phyloP scores from a whole-genome alignment of 495 filamentous ascomycete genomes.

The Hyaloscypha variabilis region DNA sequence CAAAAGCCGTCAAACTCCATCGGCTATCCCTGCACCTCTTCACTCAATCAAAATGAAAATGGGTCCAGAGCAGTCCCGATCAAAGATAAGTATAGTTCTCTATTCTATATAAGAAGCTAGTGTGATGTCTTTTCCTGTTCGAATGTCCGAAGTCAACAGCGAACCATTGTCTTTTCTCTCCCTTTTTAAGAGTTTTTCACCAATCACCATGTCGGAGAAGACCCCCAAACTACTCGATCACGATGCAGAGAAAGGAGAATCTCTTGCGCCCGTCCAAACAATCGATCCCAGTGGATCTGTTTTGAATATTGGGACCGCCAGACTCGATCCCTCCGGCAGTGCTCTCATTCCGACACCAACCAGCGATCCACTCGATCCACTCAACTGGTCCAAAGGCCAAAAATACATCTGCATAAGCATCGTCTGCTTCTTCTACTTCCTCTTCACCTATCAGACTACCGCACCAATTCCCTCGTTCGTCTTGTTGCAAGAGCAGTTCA shows the following conservation, averaged over 20 bases:
- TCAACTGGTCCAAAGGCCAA: slow-evolving; percentile 55
- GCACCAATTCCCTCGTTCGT: slow-evolving; percentile 62
- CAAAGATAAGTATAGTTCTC: no score
- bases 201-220: no score
- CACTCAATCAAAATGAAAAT: no score
- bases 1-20: no score
- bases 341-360: slow-evolving; percentile 50
- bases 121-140: no score
- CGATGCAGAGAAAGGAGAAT: neutral
- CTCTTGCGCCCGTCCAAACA: neutral
- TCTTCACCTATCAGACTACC: slow-evolving; percentile 67
- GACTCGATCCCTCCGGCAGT: slow-evolving; percentile 31
- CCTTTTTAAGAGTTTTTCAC: no score
- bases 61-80: no score
- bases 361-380: slow-evolving; percentile 56
- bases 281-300: neutral
- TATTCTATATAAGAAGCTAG: no score
- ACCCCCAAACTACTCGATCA: no score
- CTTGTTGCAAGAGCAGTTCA: slow-evolving; percentile 51
- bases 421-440: slow-evolving; percentile 66
- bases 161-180: no score
- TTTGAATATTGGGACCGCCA: neutral
- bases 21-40: no score
- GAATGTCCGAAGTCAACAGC: no score
- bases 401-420: slow-evolving; percentile 56